Evolutionary conservation across 2,329 filamentous ascomycete species (phyloP), one percentile per base, ranked within the genome.

Genomic region (Graphiopsis chlorocephala): DNA sequence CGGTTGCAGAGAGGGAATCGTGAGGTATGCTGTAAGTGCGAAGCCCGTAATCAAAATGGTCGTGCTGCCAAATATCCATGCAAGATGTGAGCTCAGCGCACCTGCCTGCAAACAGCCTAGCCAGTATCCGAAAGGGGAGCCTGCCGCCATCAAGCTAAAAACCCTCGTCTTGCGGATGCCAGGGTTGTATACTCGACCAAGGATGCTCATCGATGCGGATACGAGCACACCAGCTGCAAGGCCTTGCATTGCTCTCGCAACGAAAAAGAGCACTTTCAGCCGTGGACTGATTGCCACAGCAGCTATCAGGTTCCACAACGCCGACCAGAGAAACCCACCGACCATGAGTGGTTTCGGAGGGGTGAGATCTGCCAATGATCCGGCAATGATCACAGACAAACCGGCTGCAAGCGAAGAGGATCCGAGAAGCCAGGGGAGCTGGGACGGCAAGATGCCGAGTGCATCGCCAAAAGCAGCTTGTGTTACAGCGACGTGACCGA

Each of bases 11-110:
- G 75, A 64, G 1, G 79, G 80, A 25, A 82, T 78, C 1, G 77
- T 75, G 42, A 77, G 71, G 61, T 74, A 78, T 0, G 79, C 79
- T 0, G 77, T 78, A 0, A 76, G 48, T 2, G 72, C 71, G 62
- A 76, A 77, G 0, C 80, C 63, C 0, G 67, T 75, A 14, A 65
- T 77, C 50, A 81, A 74, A 8, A 81, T 75, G 0, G 80, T 76
- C 23, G 78, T 81, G 47, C 73, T 75, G 23, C 78, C 80, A 63
- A 80, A 81, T 48, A 82, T 78, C 80, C 79, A 81, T 0, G 72
- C 69, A 4, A 81, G 74, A 61, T 77, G 74, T 0, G 70, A 65
- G 15, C 73, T 73, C 5, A 82, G 69, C 0, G 76, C 78, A 23
- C 80, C 80, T 4, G 78, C 80, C 65, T 81, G 78, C 1, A 78